Conservation (phyloP, 495 filamentous ascomycete genomes). For the Friedmanniomyces endolithicus region DNA sequence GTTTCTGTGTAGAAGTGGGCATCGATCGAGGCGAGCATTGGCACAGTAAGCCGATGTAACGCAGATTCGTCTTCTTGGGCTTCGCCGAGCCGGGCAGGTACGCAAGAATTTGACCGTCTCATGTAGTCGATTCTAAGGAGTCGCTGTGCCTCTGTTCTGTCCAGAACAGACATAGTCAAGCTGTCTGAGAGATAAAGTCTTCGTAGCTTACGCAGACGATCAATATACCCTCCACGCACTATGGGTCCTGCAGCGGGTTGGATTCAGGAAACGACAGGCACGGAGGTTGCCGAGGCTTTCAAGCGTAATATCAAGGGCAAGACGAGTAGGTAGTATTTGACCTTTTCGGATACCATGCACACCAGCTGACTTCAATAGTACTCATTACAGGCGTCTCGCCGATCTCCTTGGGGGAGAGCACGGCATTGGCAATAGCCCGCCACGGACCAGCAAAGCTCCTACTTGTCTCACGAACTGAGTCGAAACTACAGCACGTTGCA, state of each 20-base stretch:
- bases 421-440: slow-evolving; percentile 41
- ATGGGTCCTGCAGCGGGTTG: slow-evolving; percentile 22
- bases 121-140: no score
- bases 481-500: slow-evolving; percentile 39
- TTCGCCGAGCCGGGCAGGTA: no score
- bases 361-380: slow-evolving; percentile 10
- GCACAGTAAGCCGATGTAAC: no score
- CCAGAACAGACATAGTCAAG: no score
- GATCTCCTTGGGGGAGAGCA: slow-evolving; percentile 40
- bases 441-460: slow-evolving; percentile 41
- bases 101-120: no score
- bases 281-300: slow-evolving; percentile 23
- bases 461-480: slow-evolving; percentile 41
- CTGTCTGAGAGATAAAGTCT: no score
- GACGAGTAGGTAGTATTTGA: not conserved
- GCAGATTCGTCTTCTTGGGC: no score
- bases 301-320: slow-evolving; percentile 14
- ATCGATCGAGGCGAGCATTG: no score
- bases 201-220: not conserved
- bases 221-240: not conserved
- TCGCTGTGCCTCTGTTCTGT: no score
- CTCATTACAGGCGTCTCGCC: slow-evolving; percentile 36
- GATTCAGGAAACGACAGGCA: slow-evolving; percentile 21
- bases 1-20: no score
- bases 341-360: not conserved